Evolutionary conservation across 331 rosid species (phyloP).

Genomic region (Acacia pycnantha): DNA sequence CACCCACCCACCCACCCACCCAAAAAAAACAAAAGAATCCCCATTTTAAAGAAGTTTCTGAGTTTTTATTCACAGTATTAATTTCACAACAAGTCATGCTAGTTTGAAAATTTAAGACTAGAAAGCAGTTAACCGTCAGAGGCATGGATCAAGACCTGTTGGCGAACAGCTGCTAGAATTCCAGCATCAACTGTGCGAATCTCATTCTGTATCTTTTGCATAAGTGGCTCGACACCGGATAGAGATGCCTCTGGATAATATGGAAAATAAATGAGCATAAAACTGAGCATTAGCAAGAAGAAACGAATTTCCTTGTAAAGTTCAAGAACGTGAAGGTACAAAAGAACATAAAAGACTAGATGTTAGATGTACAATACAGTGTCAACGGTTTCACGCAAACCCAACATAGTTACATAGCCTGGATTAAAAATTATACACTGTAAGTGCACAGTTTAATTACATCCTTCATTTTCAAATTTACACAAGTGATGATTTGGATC

Average conservation of each 20-base stretch:
- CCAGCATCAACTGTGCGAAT: conserved; percentile 94
- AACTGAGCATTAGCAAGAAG: background rate
- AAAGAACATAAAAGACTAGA: background rate
- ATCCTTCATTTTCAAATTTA: background rate
- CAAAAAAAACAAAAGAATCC: background rate
- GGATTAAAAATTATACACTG: background rate
- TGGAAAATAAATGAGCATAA: conserved; percentile 9
- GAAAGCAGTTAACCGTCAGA: background rate
- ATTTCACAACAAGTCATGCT: background rate
- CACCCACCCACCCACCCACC: too few relatives aligned
- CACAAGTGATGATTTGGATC: background rate
- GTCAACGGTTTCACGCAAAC: background rate
- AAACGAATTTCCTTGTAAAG: background rate
- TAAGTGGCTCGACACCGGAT: conserved; percentile 91
- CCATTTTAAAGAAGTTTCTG: background rate
- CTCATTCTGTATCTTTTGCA: conserved; percentile 95
- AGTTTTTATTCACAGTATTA: background rate
- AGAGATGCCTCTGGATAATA: conserved; percentile 73
- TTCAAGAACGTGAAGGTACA: background rate
- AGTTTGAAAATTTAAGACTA: background rate
- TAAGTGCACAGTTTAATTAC: background rate
- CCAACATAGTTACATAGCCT: background rate
- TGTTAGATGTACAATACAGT: background rate
- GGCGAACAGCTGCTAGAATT: conserved; percentile 93
- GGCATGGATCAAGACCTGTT: conserved; percentile 59